phyloP scores from a whole-genome alignment of 1,284 basidiomycete genomes.

The Boletus mariae region DNA sequence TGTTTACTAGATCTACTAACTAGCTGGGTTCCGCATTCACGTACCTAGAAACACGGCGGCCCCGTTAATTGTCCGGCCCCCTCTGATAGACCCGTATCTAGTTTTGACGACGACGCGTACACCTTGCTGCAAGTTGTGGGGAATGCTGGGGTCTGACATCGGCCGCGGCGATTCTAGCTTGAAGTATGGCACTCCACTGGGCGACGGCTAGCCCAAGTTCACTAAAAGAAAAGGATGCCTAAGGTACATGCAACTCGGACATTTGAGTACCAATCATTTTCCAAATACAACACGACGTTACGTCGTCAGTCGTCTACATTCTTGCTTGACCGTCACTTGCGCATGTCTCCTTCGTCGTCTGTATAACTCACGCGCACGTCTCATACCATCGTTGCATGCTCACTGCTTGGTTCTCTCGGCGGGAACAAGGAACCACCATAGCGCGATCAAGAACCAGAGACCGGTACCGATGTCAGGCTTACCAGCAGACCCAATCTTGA shows the following conservation, averaged over 20 bases:
- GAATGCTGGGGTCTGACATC: slow-evolving; percentile 35
- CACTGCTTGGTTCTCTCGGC: slow-evolving; percentile 36
- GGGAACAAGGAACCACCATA: slow-evolving; percentile 70
- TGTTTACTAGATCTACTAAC: background rate
- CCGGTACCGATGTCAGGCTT: slow-evolving; percentile 71
- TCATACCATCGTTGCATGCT: background rate
- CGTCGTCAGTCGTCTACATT: slow-evolving; percentile 9
- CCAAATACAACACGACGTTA: slow-evolving; percentile 14
- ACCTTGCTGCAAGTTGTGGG: slow-evolving; percentile 46
- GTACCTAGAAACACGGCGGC: slow-evolving; percentile 61
- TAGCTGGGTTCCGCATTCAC: slow-evolving; percentile 4
- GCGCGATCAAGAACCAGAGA: slow-evolving; percentile 57
- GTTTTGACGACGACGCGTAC: slow-evolving; percentile 50
- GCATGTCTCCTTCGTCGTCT: background rate
- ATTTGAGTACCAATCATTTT: background rate
- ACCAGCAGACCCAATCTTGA: slow-evolving; percentile 57
- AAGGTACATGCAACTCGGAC: background rate
- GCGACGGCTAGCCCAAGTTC: too few species aligned
- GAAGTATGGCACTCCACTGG: too few species aligned
- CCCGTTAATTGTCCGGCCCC: slow-evolving; percentile 57
- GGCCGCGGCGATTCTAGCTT: background rate
- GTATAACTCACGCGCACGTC: background rate
- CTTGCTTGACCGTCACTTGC: background rate
- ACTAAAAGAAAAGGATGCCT: background rate
- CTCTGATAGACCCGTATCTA: slow-evolving; percentile 50